Percentiles rank a stretch among this genome's conserved stretches.
phyloP scores from a whole-genome alignment of 2,329 filamentous ascomycete genomes.

The Akanthomyces muscarius region DNA sequence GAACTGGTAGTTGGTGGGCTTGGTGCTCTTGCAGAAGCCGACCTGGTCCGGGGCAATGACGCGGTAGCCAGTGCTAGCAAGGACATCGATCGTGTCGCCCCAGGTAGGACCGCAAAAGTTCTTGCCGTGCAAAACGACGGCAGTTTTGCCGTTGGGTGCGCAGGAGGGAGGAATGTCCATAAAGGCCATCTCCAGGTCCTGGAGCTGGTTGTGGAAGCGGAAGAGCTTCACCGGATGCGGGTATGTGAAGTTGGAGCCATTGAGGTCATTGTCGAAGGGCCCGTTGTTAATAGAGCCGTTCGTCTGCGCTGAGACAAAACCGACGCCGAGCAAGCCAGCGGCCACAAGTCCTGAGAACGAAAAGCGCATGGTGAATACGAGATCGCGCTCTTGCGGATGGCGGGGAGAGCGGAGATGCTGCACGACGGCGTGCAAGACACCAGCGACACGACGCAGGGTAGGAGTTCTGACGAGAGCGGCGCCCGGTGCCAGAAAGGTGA shows the following conservation, averaged over 20 bases:
- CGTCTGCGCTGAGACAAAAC: conserved; percentile 25
- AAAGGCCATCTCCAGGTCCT: conserved; percentile 51
- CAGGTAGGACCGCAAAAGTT: conserved; percentile 55
- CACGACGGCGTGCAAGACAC: background rate
- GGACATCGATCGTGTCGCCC: conserved; percentile 41
- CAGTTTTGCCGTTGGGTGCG: conserved; percentile 36
- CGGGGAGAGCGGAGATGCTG: background rate
- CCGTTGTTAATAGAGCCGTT: conserved; percentile 33
- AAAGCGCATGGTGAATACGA: conserved; percentile 24
- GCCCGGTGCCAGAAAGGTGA: background rate
- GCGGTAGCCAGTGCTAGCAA: conserved; percentile 43
- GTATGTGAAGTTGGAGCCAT: conserved; percentile 51
- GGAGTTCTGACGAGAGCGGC: background rate
- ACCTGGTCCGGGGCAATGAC: conserved; percentile 52
- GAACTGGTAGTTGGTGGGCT: conserved; percentile 49
- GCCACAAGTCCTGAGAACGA: conserved; percentile 21
- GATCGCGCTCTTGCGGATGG: background rate
- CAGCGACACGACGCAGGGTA: background rate
- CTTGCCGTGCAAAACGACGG: conserved; percentile 50
- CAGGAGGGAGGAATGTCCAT: conserved; percentile 45
- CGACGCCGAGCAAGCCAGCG: conserved; percentile 20
- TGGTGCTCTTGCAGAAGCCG: conserved; percentile 55
- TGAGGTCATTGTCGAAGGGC: conserved; percentile 39
- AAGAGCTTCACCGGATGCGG: conserved; percentile 48
- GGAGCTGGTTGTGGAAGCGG: conserved; percentile 43